Evolutionary conservation across 331 rosid genomes (phyloP).

Genomic region (Dryas integrifolia): DNA sequence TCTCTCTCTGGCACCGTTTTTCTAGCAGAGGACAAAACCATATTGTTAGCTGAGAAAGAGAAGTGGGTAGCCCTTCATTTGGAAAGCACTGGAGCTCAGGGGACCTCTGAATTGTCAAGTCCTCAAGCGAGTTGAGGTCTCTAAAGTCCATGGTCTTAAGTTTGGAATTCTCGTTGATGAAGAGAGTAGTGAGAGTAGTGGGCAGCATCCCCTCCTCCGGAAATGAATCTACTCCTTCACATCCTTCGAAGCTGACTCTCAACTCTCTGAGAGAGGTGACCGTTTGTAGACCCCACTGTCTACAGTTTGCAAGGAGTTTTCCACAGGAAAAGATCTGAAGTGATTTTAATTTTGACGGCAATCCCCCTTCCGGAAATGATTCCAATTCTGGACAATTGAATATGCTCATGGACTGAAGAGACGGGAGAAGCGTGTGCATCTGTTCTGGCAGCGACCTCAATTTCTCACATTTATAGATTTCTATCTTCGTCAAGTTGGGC

Average conservation of each 20-base stretch:
- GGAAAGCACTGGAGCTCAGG: slow-evolving; percentile 6
- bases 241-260: too few relatives aligned
- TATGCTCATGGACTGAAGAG: too few relatives aligned
- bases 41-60: background rate
- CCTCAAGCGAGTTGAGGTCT: slow-evolving; percentile 1
- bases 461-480: too few relatives aligned
- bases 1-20: background rate
- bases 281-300: background rate
- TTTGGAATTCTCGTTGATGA: background rate
- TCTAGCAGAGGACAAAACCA: background rate
- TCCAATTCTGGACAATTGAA: too few relatives aligned
- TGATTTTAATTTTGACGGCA: too few relatives aligned
- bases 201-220: background rate
- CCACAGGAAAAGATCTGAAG: too few relatives aligned
- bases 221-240: background rate
- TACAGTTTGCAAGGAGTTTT: too few relatives aligned
- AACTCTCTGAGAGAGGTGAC: background rate
- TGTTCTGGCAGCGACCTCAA: too few relatives aligned
- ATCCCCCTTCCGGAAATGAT: too few relatives aligned
- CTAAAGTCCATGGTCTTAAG: slow-evolving; percentile 1
- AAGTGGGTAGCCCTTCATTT: background rate
- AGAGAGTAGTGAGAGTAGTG: background rate
- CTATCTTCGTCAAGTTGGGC: too few relatives aligned
- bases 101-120: background rate
- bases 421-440: too few relatives aligned